These are phyloP conservation scores for Colletotrichum echinochloae DNA, from an alignment of 2,329 filamentous ascomycete species.

Conservation along the genomic window DNA sequence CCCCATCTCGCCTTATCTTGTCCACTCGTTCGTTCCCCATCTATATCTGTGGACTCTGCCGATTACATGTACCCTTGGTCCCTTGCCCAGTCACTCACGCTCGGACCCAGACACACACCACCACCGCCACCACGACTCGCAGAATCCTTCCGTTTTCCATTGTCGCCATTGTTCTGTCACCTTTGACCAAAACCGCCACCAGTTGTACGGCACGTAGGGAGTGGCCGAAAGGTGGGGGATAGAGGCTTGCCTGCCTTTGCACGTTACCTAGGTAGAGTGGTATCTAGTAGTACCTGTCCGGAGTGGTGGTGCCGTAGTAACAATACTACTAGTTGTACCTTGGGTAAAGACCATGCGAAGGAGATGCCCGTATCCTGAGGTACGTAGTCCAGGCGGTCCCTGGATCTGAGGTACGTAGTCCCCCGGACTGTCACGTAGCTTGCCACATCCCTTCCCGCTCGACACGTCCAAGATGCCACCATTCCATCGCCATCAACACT, in stretches of 20 bases:
- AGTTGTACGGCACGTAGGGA: too few relatives aligned
- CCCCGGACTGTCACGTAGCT: slow-evolving; percentile 29
- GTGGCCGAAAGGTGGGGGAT: background rate
- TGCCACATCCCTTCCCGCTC: background rate
- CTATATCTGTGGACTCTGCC: slow-evolving; percentile 20
- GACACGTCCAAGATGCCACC: background rate
- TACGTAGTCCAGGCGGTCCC: background rate
- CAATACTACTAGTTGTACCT: too few relatives aligned
- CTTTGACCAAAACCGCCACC: slow-evolving; percentile 16
- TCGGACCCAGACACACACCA: background rate
- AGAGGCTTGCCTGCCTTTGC: too few relatives aligned
- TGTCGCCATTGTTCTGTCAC: slow-evolving; percentile 18
- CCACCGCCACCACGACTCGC: slow-evolving; percentile 12
- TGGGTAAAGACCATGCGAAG: too few relatives aligned
- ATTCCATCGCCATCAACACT: background rate
- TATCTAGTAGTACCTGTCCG: too few relatives aligned
- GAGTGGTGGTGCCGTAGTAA: too few relatives aligned
- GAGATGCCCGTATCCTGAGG: background rate
- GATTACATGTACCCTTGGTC: too few relatives aligned
- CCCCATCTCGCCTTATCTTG: slow-evolving; percentile 1
- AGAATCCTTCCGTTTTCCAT: background rate
- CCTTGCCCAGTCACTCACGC: slow-evolving; percentile 22
- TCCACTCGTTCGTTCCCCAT: background rate
- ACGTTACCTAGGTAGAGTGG: too few relatives aligned
- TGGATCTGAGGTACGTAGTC: too few relatives aligned